Conservation (phyloP, 164 flowering plant genomes). For the Chimonanthus salicifolius region DNA sequence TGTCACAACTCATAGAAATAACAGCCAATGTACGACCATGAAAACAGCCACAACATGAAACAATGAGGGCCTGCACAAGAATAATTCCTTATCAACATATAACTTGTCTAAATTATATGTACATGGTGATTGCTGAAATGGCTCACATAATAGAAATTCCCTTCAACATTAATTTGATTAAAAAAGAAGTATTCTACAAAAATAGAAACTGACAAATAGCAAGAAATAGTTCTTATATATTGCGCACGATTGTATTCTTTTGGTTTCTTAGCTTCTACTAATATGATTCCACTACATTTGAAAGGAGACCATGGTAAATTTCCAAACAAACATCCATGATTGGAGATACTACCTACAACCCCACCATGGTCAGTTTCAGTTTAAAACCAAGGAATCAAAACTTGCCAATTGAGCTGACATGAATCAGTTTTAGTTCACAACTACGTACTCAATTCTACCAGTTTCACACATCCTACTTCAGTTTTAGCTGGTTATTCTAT, state of each 20-base stretch:
- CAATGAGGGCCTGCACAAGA: constrained; percentile 71
- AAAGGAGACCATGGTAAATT: neutral
- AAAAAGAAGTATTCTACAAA: neutral
- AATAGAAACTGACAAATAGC: neutral
- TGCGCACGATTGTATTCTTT: neutral
- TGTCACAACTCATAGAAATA: constrained; percentile 99
- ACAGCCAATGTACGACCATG: constrained; percentile 94
- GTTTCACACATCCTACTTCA: neutral
- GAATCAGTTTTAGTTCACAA: neutral
- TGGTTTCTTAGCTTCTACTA: neutral
- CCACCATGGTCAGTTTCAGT: too few species aligned
- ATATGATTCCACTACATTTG: neutral
- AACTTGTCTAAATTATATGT: neutral
- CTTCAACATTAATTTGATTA: neutral
- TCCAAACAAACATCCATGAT: neutral
- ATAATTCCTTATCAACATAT: neutral
- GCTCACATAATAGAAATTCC: neutral
- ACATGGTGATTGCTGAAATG: neutral
- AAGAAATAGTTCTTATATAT: too few species aligned
- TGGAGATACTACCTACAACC: too few species aligned
- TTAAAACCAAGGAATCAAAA: neutral
- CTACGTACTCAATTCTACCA: neutral
- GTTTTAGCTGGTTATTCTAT: neutral
- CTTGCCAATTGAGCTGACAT: neutral
- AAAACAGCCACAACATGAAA: constrained; percentile 98